These are phyloP conservation scores for Craterostigma plantagineum DNA, from an alignment of 257 asterid species.

Conservation along the genomic window DNA sequence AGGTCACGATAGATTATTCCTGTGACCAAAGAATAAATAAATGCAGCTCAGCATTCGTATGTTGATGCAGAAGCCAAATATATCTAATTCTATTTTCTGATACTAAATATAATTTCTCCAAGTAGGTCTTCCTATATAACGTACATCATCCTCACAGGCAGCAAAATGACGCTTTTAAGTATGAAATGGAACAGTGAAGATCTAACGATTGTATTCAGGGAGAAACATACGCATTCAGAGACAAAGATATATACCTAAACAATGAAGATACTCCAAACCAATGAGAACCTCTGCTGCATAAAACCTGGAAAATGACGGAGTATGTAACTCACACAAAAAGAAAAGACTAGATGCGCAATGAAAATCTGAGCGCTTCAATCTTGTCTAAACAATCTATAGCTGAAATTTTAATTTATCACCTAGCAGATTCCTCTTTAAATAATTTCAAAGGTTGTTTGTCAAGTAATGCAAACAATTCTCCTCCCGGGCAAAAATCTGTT, in stretches of 20 bases:
- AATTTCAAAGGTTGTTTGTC: conserved; percentile 92
- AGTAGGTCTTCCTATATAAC: too few relatives aligned
- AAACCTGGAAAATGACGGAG: conserved; percentile 36
- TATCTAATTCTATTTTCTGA: too few relatives aligned
- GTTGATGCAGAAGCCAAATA: too few relatives aligned
- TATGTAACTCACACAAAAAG: too few relatives aligned
- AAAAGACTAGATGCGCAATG: too few relatives aligned
- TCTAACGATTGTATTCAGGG: too few relatives aligned
- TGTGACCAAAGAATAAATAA: conserved; percentile 18
- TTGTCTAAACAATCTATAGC: too few relatives aligned
- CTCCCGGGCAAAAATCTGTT: conserved; percentile 93
- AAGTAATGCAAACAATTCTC: conserved; percentile 82
- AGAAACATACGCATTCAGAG: background rate
- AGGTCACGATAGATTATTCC: conserved; percentile 90
- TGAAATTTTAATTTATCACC: conserved; percentile 19
- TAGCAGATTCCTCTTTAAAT: conserved; percentile 90
- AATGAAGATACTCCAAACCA: conserved; percentile 94
- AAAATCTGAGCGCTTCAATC: too few relatives aligned
- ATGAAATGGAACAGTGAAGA: too few relatives aligned
- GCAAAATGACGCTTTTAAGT: too few relatives aligned
- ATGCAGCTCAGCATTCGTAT: background rate
- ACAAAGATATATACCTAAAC: conserved; percentile 50
- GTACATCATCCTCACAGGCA: too few relatives aligned
- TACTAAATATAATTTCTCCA: background rate
- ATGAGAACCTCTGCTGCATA: conserved; percentile 88